Conservation (phyloP, 2,329 filamentous ascomycete species). For the Tolypocladium nubicola region DNA sequence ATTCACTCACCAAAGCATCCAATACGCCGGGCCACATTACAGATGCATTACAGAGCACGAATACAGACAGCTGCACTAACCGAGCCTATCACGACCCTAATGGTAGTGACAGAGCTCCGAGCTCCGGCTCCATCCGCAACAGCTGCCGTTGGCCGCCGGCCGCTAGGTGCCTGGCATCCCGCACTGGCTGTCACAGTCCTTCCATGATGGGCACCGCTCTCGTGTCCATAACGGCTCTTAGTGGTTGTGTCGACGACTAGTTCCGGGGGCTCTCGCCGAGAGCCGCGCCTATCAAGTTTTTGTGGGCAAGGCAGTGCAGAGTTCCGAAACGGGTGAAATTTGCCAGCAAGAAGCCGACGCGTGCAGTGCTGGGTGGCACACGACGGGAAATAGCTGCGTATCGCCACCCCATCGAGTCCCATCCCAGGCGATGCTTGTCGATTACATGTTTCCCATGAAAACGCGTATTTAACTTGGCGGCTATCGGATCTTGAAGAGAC, state of each 20-base stretch:
- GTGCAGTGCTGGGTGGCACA: background rate
- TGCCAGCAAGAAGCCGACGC: background rate
- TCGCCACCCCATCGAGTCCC: too few species aligned
- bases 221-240: background rate
- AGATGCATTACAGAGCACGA: too few species aligned
- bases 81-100: background rate
- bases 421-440: too few species aligned
- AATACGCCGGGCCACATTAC: background rate
- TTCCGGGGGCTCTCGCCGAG: background rate
- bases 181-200: background rate
- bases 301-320: background rate
- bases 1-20: background rate
- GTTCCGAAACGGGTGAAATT: background rate
- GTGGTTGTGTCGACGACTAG: background rate
- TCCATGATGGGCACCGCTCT: background rate
- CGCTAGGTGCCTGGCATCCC: background rate
- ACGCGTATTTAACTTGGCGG: background rate
- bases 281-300: background rate
- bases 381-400: too few species aligned
- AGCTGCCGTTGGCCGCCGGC: background rate
- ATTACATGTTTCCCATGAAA: background rate
- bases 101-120: background rate
- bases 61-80: background rate
- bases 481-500: background rate
- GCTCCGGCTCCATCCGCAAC: background rate